phyloP scores from a whole-genome alignment of 345 rosid species.

The Leavenworthia alabamica region DNA sequence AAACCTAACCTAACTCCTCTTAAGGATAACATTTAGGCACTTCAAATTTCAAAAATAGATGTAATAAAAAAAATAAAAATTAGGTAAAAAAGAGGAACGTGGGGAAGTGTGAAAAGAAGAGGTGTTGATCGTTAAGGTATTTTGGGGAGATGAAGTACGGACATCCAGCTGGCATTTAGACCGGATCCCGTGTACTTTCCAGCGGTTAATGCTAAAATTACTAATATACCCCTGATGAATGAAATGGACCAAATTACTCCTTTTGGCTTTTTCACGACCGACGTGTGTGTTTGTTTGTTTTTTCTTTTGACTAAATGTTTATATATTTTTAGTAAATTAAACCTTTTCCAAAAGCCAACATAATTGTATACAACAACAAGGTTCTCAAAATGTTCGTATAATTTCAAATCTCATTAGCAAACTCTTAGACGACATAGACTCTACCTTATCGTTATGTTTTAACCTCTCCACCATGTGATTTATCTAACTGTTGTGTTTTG shows the following conservation, averaged over 20 bases:
- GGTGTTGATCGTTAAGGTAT: slow-evolving; percentile 14
- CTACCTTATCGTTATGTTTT: neutral
- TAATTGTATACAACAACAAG: neutral
- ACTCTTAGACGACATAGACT: neutral
- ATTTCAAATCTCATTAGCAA: neutral
- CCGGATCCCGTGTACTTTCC: slow-evolving; percentile 4
- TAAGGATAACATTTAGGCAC: neutral
- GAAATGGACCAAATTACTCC: slow-evolving; percentile 20
- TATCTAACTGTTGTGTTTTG: neutral
- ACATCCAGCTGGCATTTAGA: slow-evolving; percentile 12
- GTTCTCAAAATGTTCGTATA: neutral
- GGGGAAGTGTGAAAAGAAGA: slow-evolving; percentile 13
- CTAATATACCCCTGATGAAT: slow-evolving; percentile 3
- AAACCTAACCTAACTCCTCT: neutral
- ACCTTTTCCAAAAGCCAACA: neutral
- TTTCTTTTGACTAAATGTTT: slow-evolving; percentile 15
- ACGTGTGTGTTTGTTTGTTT: no score
- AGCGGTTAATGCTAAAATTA: neutral
- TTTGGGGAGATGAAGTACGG: slow-evolving; percentile 11
- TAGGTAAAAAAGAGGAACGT: neutral
- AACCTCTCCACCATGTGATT: neutral
- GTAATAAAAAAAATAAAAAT: neutral
- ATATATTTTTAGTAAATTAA: neutral
- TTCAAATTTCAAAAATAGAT: neutral
- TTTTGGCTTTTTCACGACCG: neutral